phyloP scores from a whole-genome alignment of 1,284 basidiomycete genomes.

The Ceratorhiza oryzae-sativae region DNA sequence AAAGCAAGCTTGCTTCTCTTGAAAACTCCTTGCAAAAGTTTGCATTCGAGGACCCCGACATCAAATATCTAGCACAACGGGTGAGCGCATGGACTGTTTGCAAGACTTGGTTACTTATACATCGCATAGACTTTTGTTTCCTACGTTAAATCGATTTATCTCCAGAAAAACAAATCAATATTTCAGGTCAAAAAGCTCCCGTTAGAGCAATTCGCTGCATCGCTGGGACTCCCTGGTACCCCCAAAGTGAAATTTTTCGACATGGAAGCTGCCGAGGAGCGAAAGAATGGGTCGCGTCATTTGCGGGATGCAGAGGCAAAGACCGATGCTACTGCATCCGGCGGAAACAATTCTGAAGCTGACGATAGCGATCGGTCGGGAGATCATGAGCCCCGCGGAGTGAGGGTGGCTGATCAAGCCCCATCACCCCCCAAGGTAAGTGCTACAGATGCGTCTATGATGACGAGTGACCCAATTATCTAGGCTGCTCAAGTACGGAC shows the following conservation, averaged over 20 bases:
- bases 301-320: slow-evolving; percentile 47
- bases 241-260: slow-evolving; percentile 94
- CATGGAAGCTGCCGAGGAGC: slow-evolving; percentile 73
- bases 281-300: slow-evolving; percentile 72
- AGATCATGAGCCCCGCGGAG: background rate
- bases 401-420: background rate
- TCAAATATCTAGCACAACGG: slow-evolving; percentile 95
- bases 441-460: background rate
- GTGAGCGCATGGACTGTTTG: slow-evolving; percentile 57
- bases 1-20: slow-evolving; percentile 87
- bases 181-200: slow-evolving; percentile 89
- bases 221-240: slow-evolving; percentile 91
- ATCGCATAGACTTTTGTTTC: slow-evolving; percentile 86
- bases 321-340: slow-evolving; percentile 47
- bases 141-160: slow-evolving; percentile 90
- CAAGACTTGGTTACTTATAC: background rate
- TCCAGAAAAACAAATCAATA: slow-evolving; percentile 93
- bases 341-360: slow-evolving; percentile 49
- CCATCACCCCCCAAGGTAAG: background rate
- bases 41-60: slow-evolving; percentile 94
- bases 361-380: slow-evolving; percentile 44
- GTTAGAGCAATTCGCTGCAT: slow-evolving; percentile 83
- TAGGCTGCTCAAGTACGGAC: slow-evolving; percentile 66
- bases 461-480: background rate
- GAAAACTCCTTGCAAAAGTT: slow-evolving; percentile 91